A percentile compares a stretch with the other conserved stretches of the same genome.
Conservation (phyloP, 163 green algal genomes). For the Prototheca cutis region DNA sequence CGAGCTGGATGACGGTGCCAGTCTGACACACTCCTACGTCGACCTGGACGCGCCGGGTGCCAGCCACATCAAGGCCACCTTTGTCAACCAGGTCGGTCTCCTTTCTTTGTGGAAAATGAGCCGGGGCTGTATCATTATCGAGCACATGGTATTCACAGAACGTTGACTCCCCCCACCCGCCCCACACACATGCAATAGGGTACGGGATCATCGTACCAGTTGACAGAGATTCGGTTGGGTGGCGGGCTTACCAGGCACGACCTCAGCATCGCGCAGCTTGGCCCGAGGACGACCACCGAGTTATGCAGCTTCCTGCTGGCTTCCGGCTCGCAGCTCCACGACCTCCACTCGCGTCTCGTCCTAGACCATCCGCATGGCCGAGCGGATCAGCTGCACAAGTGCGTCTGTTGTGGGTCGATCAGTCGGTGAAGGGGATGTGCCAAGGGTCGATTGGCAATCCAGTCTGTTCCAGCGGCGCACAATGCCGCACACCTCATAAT, state of each 20-base stretch:
- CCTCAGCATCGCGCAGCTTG: constrained; percentile 56
- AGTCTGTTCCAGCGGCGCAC: too few species aligned
- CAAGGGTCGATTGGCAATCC: too few species aligned
- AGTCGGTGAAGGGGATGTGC: too few species aligned
- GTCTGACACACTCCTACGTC: constrained; percentile 40
- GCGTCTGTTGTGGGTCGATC: constrained; percentile 1
- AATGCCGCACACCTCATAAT: too few species aligned
- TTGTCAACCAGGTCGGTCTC: constrained; percentile 37
- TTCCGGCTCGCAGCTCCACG: background rate
- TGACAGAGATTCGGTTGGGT: constrained; percentile 71
- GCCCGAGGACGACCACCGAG: constrained; percentile 48
- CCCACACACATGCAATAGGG: too few species aligned
- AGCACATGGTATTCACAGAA: too few species aligned
- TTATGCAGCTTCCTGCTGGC: constrained; percentile 24
- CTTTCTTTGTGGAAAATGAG: too few species aligned
- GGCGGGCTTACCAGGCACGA: constrained; percentile 75
- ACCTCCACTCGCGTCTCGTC: constrained; percentile 39
- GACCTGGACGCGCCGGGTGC: constrained; percentile 39
- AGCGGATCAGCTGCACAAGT: constrained; percentile 95
- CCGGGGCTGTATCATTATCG: too few species aligned
- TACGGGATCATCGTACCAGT: constrained; percentile 67
- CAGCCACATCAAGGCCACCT: constrained; percentile 65
- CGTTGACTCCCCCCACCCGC: too few species aligned
- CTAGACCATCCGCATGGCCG: constrained; percentile 76
- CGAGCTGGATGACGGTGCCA: constrained; percentile 27